phyloP scores from a whole-genome alignment of 495 filamentous ascomycete species.

The Parathielavia appendiculata region DNA sequence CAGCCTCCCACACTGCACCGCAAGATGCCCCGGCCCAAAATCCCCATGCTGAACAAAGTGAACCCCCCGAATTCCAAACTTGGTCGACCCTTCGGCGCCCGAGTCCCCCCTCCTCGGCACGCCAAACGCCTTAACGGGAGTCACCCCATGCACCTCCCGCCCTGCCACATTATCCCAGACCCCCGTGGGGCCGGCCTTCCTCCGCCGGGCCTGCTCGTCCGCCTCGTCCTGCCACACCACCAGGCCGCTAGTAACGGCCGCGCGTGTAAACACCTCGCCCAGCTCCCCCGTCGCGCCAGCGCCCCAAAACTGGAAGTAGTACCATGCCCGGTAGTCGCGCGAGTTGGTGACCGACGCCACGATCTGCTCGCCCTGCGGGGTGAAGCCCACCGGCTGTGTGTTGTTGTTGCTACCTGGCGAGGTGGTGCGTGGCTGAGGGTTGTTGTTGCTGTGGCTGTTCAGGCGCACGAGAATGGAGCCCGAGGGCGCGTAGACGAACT shows the following conservation, averaged over 20 bases:
- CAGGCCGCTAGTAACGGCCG: conserved; percentile 7
- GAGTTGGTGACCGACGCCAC: conserved; percentile 8
- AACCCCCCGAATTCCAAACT: background rate
- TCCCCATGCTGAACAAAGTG: background rate
- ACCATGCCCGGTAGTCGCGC: background rate
- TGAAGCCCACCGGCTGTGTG: conserved; percentile 6
- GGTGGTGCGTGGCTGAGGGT: background rate
- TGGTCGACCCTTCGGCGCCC: background rate
- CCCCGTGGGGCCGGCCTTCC: too few relatives aligned
- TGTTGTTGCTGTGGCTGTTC: background rate
- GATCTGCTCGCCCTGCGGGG: conserved; percentile 10
- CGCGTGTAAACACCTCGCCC: conserved; percentile 3
- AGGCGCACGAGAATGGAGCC: conserved; percentile 12
- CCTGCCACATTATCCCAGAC: background rate
- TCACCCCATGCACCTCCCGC: background rate
- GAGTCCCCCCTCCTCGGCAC: background rate
- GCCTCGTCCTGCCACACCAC: conserved; percentile 15
- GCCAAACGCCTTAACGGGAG: background rate
- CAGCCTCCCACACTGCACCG: conserved; percentile 1
- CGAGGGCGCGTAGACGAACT: background rate
- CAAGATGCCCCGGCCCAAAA: background rate
- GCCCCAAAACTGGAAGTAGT: conserved; percentile 20
- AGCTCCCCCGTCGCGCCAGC: conserved; percentile 11
- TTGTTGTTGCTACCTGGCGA: too few relatives aligned
- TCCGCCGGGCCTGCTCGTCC: conserved; percentile 1